Evolutionary conservation across 371 early-diverging fungal species (phyloP), one percentile per base, ranked within the genome.

Genomic region (Syncephalastrum sp.): DNA sequence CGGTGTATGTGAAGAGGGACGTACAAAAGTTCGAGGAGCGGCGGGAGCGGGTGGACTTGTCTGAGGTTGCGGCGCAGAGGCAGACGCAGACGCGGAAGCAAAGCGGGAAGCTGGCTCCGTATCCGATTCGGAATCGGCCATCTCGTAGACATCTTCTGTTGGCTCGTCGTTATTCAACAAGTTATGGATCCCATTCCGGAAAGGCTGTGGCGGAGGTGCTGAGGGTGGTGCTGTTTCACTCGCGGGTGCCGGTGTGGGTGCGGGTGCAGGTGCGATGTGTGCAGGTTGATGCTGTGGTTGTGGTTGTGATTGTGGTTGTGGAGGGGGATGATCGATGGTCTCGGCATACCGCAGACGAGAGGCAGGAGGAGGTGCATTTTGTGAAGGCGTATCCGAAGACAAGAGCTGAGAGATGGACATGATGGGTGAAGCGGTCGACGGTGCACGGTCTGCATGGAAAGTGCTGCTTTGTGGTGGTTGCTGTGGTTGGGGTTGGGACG

Each of bases 321-420:
- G 38, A 19, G 29, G 57, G 21, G 54, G 46, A 24, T 23, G 50
- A 43, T 19, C 33, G 38, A 38, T 51, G n/a, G 19, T n/a, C 14
- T 44, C 42, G 43, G 21, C 55, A 50, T 27, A 16, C 44, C 43
- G 38, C 38, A 33, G 38, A 33, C 38, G 38, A 8, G 38, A 33
- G 12, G 7, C 2, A 1, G 38, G 38, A 33, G 38, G 38, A 33
- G 38, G 38, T 33, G 38, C 38, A 33, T 33, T 33, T 10, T 45
- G 51, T 7, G 64, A 49, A n/a, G 60, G 43, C n/a, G 64, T 60
- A 53, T 72, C 72, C 4, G 68, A 65, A 14, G 73, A 70, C 46
- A 77, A 60, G 0, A 77, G 47, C 47, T 77, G 77, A 13, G 77
- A 77, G 49, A 77, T 77, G 14, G 77, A 77, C 77, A 77, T 77